phyloP scores from a whole-genome alignment of 176 grass and related monocot genomes.

The Sorghum bicolor region DNA sequence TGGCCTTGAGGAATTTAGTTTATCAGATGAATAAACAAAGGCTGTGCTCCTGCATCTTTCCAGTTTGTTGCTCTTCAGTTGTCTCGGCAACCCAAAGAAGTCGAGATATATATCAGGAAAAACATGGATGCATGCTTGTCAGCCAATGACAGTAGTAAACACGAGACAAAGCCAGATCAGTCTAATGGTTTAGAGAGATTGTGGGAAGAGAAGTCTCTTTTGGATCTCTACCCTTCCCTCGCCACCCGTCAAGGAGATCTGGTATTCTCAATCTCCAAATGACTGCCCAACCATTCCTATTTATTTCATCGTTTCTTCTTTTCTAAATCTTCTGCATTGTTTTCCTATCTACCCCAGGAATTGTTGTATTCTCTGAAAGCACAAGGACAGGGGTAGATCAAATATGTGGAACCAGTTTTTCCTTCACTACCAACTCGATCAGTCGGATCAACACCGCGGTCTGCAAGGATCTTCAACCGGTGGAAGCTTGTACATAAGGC shows the following conservation, averaged over 20 bases:
- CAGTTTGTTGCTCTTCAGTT: constrained; percentile 55
- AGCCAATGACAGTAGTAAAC: not conserved
- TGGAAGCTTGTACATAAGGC: constrained; percentile 35
- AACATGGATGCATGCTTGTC: not conserved
- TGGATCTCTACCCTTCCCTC: constrained; percentile 33
- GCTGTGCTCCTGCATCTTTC: constrained; percentile 1
- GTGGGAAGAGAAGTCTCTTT: constrained; percentile 48
- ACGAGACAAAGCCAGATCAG: not conserved
- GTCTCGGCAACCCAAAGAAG: constrained; percentile 41
- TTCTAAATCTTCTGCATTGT: constrained; percentile 1
- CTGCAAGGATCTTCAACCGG: constrained; percentile 19
- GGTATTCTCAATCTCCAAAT: constrained; percentile 26
- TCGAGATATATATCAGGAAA: constrained; percentile 49
- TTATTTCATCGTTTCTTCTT: not conserved
- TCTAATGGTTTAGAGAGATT: constrained; percentile 33
- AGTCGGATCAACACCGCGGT: not conserved
- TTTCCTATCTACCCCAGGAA: constrained; percentile 29
- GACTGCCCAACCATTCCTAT: not conserved
- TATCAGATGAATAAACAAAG: constrained; percentile 8
- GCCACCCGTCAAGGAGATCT: constrained; percentile 40
- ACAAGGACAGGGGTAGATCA: constrained; percentile 6
- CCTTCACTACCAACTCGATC: not conserved
- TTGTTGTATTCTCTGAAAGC: constrained; percentile 49
- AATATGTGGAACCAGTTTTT: not conserved
- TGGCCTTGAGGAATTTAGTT: not conserved